Conservation (phyloP, 805 yeast genomes). For the Yamadazyma akitaensis region DNA sequence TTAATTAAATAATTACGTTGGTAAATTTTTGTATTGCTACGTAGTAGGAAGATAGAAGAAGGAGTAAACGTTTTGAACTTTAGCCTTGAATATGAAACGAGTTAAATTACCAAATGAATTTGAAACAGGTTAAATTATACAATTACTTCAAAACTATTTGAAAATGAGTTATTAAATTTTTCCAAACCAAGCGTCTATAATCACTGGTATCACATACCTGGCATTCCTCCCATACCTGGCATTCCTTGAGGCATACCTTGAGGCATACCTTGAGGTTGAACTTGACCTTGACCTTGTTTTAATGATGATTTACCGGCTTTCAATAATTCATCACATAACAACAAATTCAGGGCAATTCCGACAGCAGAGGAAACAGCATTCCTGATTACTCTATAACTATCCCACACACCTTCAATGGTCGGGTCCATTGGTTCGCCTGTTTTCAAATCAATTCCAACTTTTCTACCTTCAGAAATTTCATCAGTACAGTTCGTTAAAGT, state of each 20-base stretch:
- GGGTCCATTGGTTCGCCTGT: slow-evolving; percentile 98
- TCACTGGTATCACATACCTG: not conserved
- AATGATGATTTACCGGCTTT: slow-evolving; percentile 95
- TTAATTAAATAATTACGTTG: no score
- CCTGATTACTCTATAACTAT: slow-evolving; percentile 88
- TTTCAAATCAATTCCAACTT: slow-evolving; percentile 85
- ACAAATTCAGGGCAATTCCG: slow-evolving; percentile 87
- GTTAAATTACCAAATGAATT: no score
- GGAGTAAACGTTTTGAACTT: no score
- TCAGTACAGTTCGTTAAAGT: slow-evolving; percentile 87
- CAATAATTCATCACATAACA: slow-evolving; percentile 91
- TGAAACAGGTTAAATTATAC: no score
- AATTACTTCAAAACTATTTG: no score
- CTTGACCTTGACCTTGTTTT: slow-evolving; percentile 53
- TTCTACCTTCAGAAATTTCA: slow-evolving; percentile 73
- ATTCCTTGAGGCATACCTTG: not conserved
- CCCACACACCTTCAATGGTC: slow-evolving; percentile 92
- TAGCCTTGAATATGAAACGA: no score
- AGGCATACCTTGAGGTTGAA: slow-evolving; percentile 4
- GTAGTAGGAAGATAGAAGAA: no score
- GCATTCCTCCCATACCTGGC: not conserved
- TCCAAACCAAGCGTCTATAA: not conserved
- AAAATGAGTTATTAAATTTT: not conserved
- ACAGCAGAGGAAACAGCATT: slow-evolving; percentile 91
- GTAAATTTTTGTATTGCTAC: no score